Evolutionary conservation across 805 yeast species (phyloP), one percentile per base, ranked within the genome.

Genomic region (Myxozyma mucilagina): DNA sequence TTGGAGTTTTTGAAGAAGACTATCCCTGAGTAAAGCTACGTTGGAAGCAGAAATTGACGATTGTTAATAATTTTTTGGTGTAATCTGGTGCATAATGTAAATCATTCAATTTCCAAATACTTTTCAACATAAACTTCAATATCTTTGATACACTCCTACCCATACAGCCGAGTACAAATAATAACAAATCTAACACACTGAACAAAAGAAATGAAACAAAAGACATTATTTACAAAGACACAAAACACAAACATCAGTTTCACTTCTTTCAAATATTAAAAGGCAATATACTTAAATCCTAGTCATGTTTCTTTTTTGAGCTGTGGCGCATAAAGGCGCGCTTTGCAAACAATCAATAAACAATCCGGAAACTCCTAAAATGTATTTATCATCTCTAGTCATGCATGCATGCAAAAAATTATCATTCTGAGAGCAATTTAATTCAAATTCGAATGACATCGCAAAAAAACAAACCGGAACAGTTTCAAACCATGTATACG

Each of bases 1-100:
- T 69, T 78, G 38, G 68, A 72, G 2, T 84, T 86, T 68, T 60
- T 87, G 36, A 73, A 72, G 53, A 72, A 71, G 48, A 71, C 61
- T 13, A 42, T 80, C 32, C 63, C 69, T 4, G 45, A 49, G 38
- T 49, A 20, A 36, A 7, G 35, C 13, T 7, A 34, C n/a, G 36
- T 45, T 24, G 34, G 13, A 39, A 39, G 18, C 5, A 39, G 43
- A 11, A 1, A 39, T 8, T 39, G 18, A n/a, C 18, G n/a, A 39
- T 18, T 39, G 43, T 18, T 39, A 8, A 18, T 8, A 10, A 6
- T 24, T 2, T 38, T 13, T 38, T 38, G 13, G 41, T 38, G 5
- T 38, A 11, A 13, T 3, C 41, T 38, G 41, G 47, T 39, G 18
- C n/a, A 6, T n/a, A n/a, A 39, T 39, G 43, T 11, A 39, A n/a